A percentile compares a stretch with the other conserved stretches of the same genome.
Evolutionary conservation across 805 yeast species (phyloP).

Genomic region (Saccharomycopsis selenospora): DNA sequence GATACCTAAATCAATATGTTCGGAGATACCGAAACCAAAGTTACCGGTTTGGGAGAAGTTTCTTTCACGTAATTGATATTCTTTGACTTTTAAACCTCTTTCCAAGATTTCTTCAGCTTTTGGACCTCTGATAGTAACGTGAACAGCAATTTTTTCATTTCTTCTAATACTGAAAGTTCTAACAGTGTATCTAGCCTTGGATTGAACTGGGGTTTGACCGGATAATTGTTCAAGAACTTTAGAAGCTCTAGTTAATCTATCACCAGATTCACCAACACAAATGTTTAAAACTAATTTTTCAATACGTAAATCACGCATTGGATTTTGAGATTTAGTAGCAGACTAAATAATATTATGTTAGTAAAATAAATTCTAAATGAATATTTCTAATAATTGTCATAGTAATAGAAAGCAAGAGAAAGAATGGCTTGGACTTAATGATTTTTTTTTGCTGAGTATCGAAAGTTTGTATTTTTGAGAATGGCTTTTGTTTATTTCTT

Average conservation of each 20-base stretch:
- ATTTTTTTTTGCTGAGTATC: too few species aligned
- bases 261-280: constrained; percentile 99
- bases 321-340: constrained; percentile 63
- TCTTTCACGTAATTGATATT: constrained; percentile 88
- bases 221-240: constrained; percentile 99
- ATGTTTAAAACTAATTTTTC: constrained; percentile 99
- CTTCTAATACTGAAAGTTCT: constrained; percentile 99
- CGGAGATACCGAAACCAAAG: constrained; percentile 99
- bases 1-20: constrained; percentile 99
- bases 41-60: constrained; percentile 99
- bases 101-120: constrained; percentile 99
- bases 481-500: too few species aligned
- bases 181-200: constrained; percentile 99
- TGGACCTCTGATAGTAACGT: constrained; percentile 99
- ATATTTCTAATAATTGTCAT: too few species aligned
- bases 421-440: too few species aligned
- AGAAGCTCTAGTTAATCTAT: constrained; percentile 99
- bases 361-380: constrained; percentile 1
- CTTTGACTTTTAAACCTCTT: constrained; percentile 99
- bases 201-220: constrained; percentile 99
- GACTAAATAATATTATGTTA: constrained; percentile 10
- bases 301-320: constrained; percentile 98
- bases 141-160: constrained; percentile 99
- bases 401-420: too few species aligned
- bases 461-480: too few species aligned